A percentile compares a stretch with the other conserved stretches of the same genome.
These are phyloP conservation scores for Ogataea hybrid DNA, from an alignment of 1,139 yeast species.

Conservation along the genomic window DNA sequence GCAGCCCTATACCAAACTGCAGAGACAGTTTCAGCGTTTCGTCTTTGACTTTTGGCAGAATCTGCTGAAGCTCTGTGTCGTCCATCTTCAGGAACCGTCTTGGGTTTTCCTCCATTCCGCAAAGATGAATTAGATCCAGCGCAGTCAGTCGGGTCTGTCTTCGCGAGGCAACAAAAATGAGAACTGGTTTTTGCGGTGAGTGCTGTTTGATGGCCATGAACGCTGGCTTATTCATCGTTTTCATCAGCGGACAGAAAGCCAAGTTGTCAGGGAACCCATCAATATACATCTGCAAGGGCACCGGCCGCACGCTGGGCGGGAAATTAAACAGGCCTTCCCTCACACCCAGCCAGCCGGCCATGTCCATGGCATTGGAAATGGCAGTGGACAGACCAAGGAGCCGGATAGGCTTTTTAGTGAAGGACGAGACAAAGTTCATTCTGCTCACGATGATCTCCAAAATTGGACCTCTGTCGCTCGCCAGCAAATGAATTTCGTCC, in stretches of 20 bases:
- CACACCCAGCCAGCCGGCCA: constrained; percentile 98
- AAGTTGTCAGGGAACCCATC: constrained; percentile 96
- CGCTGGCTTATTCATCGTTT: constrained; percentile 97
- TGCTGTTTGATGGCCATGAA: constrained; percentile 95
- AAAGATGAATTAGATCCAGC: constrained; percentile 83
- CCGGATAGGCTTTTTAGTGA: constrained; percentile 73
- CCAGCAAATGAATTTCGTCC: constrained; percentile 97
- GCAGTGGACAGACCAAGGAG: constrained; percentile 96
- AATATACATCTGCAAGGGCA: constrained; percentile 94
- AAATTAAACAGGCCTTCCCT: constrained; percentile 88
- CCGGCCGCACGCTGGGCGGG: constrained; percentile 96
- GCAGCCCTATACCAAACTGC: constrained; percentile 95
- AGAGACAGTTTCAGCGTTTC: constrained; percentile 81
- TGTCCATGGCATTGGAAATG: constrained; percentile 94
- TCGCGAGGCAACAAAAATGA: constrained; percentile 95
- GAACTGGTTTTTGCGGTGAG: constrained; percentile 88
- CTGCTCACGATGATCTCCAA: constrained; percentile 98
- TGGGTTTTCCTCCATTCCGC: constrained; percentile 95
- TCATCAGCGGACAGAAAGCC: constrained; percentile 95
- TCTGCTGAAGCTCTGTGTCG: constrained; percentile 70
- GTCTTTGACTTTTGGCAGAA: constrained; percentile 71
- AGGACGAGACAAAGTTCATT: constrained; percentile 86
- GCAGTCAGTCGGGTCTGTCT: constrained; percentile 97
- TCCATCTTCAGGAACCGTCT: constrained; percentile 76
- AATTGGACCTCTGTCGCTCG: constrained; percentile 98